These are phyloP conservation scores for Aspergillus luchuensis DNA, from an alignment of 2,329 filamentous ascomycete genomes.

Conservation along the genomic window DNA sequence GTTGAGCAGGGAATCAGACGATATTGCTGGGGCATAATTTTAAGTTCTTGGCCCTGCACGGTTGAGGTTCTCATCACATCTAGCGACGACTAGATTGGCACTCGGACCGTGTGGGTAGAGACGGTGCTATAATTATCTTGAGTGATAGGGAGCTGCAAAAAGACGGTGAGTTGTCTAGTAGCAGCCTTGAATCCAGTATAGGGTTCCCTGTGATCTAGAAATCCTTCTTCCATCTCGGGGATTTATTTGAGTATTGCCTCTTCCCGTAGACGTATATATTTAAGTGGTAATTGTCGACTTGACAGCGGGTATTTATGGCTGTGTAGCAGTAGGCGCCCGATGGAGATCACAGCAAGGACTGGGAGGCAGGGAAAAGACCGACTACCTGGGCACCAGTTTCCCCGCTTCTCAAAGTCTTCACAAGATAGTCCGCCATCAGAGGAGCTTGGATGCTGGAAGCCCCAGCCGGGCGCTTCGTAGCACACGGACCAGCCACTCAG, in stretches of 20 bases:
- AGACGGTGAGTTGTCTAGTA: constrained; percentile 5
- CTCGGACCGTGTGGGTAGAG: constrained; percentile 12
- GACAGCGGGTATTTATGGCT: not conserved
- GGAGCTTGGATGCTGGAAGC: constrained; percentile 5
- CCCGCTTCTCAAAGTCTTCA: constrained; percentile 17
- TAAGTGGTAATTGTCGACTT: not conserved
- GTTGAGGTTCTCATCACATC: constrained; percentile 21
- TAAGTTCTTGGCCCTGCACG: constrained; percentile 22
- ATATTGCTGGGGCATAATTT: constrained; percentile 7
- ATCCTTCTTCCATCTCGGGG: no score
- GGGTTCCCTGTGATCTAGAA: no score
- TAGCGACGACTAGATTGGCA: constrained; percentile 7
- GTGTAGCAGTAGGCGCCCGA: constrained; percentile 1
- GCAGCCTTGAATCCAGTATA: no score
- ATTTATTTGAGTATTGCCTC: no score
- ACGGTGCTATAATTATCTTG: not conserved
- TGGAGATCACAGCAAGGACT: not conserved
- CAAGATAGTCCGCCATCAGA: constrained; percentile 8
- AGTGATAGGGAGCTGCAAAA: not conserved
- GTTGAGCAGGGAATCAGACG: constrained; percentile 2
- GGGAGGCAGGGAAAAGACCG: not conserved
- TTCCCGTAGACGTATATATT: no score
- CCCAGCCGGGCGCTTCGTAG: constrained; percentile 19
- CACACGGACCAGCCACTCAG: constrained; percentile 2
- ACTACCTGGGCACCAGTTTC: not conserved